Evolutionary conservation across 257 asterid genomes (phyloP), one percentile per base, ranked within the genome.

Genomic region (Vinca minor): DNA sequence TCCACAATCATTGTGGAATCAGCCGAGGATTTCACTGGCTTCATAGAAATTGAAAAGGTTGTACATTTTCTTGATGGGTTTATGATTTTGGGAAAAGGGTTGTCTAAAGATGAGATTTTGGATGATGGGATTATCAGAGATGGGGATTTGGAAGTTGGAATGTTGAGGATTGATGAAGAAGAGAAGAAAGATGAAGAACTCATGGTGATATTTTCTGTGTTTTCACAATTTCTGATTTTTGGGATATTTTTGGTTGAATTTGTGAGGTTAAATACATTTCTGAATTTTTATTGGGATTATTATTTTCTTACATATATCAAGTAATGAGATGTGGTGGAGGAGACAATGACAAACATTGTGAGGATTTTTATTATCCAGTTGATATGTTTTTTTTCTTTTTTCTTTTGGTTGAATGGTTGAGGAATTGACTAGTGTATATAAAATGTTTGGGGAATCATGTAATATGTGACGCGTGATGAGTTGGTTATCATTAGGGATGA

Each of bases 1-100:
- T 75, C 86, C 52, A 52, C 82, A 29, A 70, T 41, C 25, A 44
- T 45, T 10, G 69, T 62, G 59, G 86, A 80, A 62, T 75, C 69
- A 17, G 68, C 23, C 56, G 76, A 63, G 39, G 26, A 62, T 41
- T 62, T 74, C 10, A 59, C 35, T 46, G 67, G 69, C 14, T 49
- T 45, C 26, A 49, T 64, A 71, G 59, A 68, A 68, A 68, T n/a
- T 36, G 18, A 31, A 48, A 28, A 17, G 39, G 47, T 23, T 36
- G 8, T 23, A 17, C 63, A 52, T 53, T 44, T 70, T 25, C 58
- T 35, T 34, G 25, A 45, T 17, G 25, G 70, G 58, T 20, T 59
- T 57, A 67, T 62, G 72, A 68, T 64, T 35, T 44, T 62, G 68
- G 70, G 34, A 23, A 68, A 67, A 59, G 73, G 72, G 71, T 25